A percentile compares a stretch with the other conserved stretches of the same genome.
phyloP scores from a whole-genome alignment of 805 yeast genomes.

The Wickerhamomyces chaumierensis region DNA sequence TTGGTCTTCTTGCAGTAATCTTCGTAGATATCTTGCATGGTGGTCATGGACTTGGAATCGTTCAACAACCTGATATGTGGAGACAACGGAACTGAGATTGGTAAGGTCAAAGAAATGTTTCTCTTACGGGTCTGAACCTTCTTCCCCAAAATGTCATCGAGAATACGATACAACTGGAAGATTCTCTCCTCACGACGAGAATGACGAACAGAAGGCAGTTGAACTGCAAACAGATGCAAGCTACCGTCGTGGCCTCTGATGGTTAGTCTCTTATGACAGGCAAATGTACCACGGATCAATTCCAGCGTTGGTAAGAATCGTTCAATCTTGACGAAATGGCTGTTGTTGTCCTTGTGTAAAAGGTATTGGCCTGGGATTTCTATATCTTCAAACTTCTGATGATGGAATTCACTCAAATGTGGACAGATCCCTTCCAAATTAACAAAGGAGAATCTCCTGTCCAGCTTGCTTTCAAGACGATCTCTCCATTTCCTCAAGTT shows the following conservation, averaged over 20 bases:
- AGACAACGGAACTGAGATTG: slow-evolving; percentile 86
- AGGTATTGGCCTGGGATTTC: slow-evolving; percentile 96
- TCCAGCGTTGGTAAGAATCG: slow-evolving; percentile 85
- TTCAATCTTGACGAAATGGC: slow-evolving; percentile 89
- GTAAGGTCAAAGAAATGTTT: slow-evolving; percentile 73
- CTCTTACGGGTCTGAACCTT: slow-evolving; percentile 86
- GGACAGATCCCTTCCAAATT: slow-evolving; percentile 88
- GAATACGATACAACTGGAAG: slow-evolving; percentile 81
- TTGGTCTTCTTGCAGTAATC: slow-evolving; percentile 66
- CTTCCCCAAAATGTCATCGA: slow-evolving; percentile 69
- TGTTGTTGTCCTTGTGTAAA: slow-evolving; percentile 74
- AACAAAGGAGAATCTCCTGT: slow-evolving; percentile 68
- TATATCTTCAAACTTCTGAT: slow-evolving; percentile 94
- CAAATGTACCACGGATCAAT: slow-evolving; percentile 78
- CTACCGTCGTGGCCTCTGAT: slow-evolving; percentile 93
- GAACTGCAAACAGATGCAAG: slow-evolving; percentile 87
- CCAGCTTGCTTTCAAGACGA: slow-evolving; percentile 82
- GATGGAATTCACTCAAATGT: slow-evolving; percentile 93
- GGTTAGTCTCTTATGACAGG: slow-evolving; percentile 79
- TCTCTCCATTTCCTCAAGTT: slow-evolving; percentile 89
- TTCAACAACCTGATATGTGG: slow-evolving; percentile 91
- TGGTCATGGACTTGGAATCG: slow-evolving; percentile 61
- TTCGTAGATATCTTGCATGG: slow-evolving; percentile 78
- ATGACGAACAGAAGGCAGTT: slow-evolving; percentile 95
- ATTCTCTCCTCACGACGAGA: slow-evolving; percentile 94